Percentiles rank a stretch among this genome's conserved stretches.
phyloP scores from a whole-genome alignment of 495 filamentous ascomycete species.

The Podospora pseudocomata region DNA sequence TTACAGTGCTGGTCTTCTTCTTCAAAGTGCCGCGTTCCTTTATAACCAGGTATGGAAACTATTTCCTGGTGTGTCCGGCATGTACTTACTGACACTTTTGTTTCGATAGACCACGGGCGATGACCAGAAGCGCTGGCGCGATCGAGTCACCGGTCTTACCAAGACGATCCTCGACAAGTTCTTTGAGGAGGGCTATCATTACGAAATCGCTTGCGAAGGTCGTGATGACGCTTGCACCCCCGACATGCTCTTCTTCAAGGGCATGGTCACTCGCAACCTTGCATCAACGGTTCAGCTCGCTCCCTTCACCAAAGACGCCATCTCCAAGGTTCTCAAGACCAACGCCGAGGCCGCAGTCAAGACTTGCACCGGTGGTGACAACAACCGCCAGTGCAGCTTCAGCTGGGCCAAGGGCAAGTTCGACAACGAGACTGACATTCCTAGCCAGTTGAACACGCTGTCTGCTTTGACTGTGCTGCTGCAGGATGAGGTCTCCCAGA shows the following conservation, averaged over 20 bases:
- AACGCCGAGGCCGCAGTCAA: conserved; percentile 63
- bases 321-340: conserved; percentile 58
- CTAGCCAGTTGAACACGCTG: conserved; percentile 64
- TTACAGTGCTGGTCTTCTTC: conserved; percentile 68
- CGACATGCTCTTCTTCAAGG: conserved; percentile 77
- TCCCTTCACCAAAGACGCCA: conserved; percentile 55
- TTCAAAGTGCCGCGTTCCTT: conserved; percentile 75
- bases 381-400: conserved; percentile 59
- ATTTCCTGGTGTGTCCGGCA: neutral
- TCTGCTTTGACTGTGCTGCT: conserved; percentile 57
- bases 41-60: conserved; percentile 53
- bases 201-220: conserved; percentile 64
- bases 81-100: neutral
- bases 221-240: conserved; percentile 57
- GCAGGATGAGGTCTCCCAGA: conserved; percentile 28
- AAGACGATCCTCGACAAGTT: conserved; percentile 56
- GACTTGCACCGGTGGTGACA: conserved; percentile 59
- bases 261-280: conserved; percentile 74
- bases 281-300: conserved; percentile 63
- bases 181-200: conserved; percentile 54
- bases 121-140: conserved; percentile 47
- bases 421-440: conserved; percentile 60
- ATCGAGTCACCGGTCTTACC: conserved; percentile 57
- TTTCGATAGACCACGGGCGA: conserved; percentile 7
- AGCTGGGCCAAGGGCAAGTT: conserved; percentile 41